Evolutionary conservation across 163 green algal species (phyloP), one percentile per base, ranked within the genome.

Genomic region (Chlamydomonas reinhardtii): DNA sequence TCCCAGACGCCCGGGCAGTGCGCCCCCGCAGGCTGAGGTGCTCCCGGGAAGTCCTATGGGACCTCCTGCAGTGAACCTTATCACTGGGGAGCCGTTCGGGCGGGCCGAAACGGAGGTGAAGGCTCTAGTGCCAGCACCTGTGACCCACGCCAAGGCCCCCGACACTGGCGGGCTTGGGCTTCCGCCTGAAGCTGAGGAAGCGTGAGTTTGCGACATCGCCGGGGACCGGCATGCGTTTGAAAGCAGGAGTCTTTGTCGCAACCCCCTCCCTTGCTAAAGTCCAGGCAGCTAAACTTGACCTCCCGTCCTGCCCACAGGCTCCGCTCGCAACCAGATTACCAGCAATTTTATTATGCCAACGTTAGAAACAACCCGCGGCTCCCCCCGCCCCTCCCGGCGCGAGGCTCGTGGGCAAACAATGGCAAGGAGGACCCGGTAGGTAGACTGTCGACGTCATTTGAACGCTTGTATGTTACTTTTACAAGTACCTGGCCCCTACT

Each of bases 281-380:
- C 29, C 25, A 15, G 31, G 59, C 35, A 25, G 19, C 56, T 12
- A 37, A 12, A 62, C 65, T 22, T 17, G 11, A 2, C 48, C 43
- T 54, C 8, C 43, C 48, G 1, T 17, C 12, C 5, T 14, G 12
- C 48, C 32, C 64, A n/a, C 74, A 82, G 74, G 54, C 48, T 88
- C 16, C 70, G 82, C 4, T 77, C 62, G 29, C 54, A 25, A n/a
- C 82, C 82, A 66, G 82, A 76, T 9, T 88, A 88, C 32, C 62
- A 72, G 11, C 39, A 65, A 4, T 88, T 81, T 43, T 91, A 91
- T 54, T 91, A 91, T 32, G 39, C 68, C 1, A 89, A 91, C 70
- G 61, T 70, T 24, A 77, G 86, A 29, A 87, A 86, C 75, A 91
- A 91, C 56, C 87, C 87, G 1, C 74, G 87, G 5, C 70, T 91